Percentiles rank a stretch among this genome's conserved stretches.
These are phyloP conservation scores for Ramularia collo-cygni DNA, from an alignment of 2,329 filamentous ascomycete genomes.

Conservation along the genomic window DNA sequence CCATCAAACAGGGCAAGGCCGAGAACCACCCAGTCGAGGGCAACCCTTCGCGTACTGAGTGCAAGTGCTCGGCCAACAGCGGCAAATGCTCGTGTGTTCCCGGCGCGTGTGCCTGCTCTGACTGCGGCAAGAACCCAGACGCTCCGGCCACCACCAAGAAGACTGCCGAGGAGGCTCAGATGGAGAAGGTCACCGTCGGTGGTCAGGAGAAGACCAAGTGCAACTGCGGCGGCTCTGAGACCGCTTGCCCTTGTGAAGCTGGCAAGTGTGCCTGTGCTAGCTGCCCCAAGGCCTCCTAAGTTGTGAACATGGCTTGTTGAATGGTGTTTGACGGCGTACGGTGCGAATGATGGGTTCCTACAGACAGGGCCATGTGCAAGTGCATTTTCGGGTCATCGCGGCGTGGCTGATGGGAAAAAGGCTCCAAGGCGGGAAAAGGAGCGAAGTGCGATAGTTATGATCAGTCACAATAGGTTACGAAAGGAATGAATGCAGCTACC, in stretches of 20 bases:
- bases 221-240: slow-evolving; percentile 42
- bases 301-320: neutral
- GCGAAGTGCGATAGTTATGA: neutral
- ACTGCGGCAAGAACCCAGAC: slow-evolving; percentile 43
- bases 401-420: too few species aligned
- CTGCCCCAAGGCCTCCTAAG: slow-evolving; percentile 38
- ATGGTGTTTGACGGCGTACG: neutral
- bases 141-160: slow-evolving; percentile 15
- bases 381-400: too few species aligned
- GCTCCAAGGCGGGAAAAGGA: too few species aligned
- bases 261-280: slow-evolving; percentile 43
- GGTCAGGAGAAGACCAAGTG: slow-evolving; percentile 43
- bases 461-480: neutral
- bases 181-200: slow-evolving; percentile 46
- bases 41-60: slow-evolving; percentile 36
- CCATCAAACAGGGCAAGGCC: slow-evolving; percentile 63
- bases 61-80: slow-evolving; percentile 39
- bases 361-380: too few species aligned
- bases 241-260: slow-evolving; percentile 41
- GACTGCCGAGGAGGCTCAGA: slow-evolving; percentile 28
- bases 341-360: neutral
- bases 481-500: too few species aligned
- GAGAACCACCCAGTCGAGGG: slow-evolving; percentile 38
- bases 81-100: slow-evolving; percentile 40
- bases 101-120: slow-evolving; percentile 41